These are phyloP conservation scores for Helianthus annuus DNA, from an alignment of 129 eudicot species.

Conservation along the genomic window HanXRQr2.0-SUNRISE NC_035434.2:168362421-168362920, in stretches of 20 bases:
- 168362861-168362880: too few species aligned
- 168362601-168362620: conserved; percentile 63
- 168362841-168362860: conserved; percentile 4
- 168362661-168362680: conserved; percentile 40
- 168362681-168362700: background rate
- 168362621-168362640: conserved; percentile 67
- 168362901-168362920: too few species aligned
- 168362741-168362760: conserved; percentile 71
- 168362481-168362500: conserved; percentile 46
- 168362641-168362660: conserved; percentile 35
- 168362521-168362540: background rate
- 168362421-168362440: conserved; percentile 55
- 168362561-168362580: conserved; percentile 12
- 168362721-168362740: conserved; percentile 9
- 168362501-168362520: conserved; percentile 32
- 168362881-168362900: too few species aligned
- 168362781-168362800: conserved; percentile 67
- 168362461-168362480: conserved; percentile 68
- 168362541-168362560: conserved; percentile 7
- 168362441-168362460: conserved; percentile 74
- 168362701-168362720: conserved; percentile 8
- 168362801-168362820: conserved; percentile 42
- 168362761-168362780: conserved; percentile 57
- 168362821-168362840: conserved; percentile 60
- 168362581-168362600: conserved; percentile 55